A percentile compares a stretch with the other conserved stretches of the same genome.
Evolutionary conservation across 2,329 filamentous ascomycete species (phyloP).

Genomic region (Septoria linicola): DNA sequence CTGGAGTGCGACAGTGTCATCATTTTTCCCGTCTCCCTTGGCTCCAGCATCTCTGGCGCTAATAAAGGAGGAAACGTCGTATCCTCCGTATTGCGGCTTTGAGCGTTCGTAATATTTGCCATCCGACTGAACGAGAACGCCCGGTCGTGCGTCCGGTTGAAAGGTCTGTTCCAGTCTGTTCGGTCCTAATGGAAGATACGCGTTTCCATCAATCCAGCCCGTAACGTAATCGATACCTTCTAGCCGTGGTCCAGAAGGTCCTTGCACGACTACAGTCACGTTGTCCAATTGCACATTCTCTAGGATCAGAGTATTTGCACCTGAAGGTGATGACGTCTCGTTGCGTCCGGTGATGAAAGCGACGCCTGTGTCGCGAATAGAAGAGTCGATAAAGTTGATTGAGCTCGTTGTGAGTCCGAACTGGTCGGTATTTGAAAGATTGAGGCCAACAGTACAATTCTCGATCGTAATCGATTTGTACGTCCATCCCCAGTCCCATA

Average conservation of each 20-base stretch:
- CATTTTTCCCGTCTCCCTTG: conserved; percentile 56
- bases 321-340: conserved; percentile 43
- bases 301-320: conserved; percentile 53
- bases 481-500: conserved; percentile 62
- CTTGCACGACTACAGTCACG: conserved; percentile 47
- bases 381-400: conserved; percentile 57
- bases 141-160: conserved; percentile 44
- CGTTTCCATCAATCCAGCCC: conserved; percentile 47
- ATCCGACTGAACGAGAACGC: conserved; percentile 44
- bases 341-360: conserved; percentile 52
- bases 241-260: conserved; percentile 38
- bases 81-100: conserved; percentile 55
- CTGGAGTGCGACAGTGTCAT: conserved; percentile 62
- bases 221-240: conserved; percentile 34
- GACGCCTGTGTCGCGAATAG: conserved; percentile 50
- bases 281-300: conserved; percentile 56
- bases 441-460: conserved; percentile 54
- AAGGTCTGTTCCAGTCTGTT: conserved; percentile 46
- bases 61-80: conserved; percentile 41
- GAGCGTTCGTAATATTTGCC: conserved; percentile 52
- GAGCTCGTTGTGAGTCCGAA: conserved; percentile 53
- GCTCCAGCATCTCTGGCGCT: conserved; percentile 45
- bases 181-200: conserved; percentile 47
- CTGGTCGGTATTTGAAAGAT: conserved; percentile 47
- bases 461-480: conserved; percentile 45